Percentiles rank a stretch among this genome's conserved stretches.
These are phyloP conservation scores for Picochlorum sp. DNA, from an alignment of 139 green algal genomes.

Conservation along the genomic window DNA sequence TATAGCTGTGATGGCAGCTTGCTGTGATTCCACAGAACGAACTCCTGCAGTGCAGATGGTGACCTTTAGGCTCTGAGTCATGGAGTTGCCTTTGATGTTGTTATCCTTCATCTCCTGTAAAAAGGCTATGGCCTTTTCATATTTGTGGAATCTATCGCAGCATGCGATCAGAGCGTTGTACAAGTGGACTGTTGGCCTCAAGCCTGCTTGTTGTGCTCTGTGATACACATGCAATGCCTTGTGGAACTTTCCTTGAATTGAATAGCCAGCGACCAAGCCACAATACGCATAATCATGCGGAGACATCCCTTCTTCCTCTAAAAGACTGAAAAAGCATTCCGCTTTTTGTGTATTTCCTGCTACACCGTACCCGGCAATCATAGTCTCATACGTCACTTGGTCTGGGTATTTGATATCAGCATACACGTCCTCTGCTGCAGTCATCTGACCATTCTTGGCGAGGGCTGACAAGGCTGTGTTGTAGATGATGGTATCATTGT, in stretches of 20 bases:
- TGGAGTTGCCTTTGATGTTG: slow-evolving; percentile 16
- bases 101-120: slow-evolving; percentile 23
- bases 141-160: slow-evolving; percentile 57
- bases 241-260: slow-evolving; percentile 47
- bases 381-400: slow-evolving; percentile 59
- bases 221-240: slow-evolving; percentile 39
- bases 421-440: slow-evolving; percentile 58
- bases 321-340: slow-evolving; percentile 39
- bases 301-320: slow-evolving; percentile 17
- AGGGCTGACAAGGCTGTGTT: slow-evolving; percentile 73
- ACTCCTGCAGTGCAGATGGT: slow-evolving; percentile 55
- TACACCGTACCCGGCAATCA: slow-evolving; percentile 71
- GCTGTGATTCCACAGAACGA: slow-evolving; percentile 55
- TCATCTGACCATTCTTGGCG: slow-evolving; percentile 55
- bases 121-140: slow-evolving; percentile 45
- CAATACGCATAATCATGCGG: slow-evolving; percentile 72
- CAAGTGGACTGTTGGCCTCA: slow-evolving; percentile 51
- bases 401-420: slow-evolving; percentile 40
- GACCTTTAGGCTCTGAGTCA: slow-evolving; percentile 47
- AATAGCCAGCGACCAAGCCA: slow-evolving; percentile 64
- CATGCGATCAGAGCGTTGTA: slow-evolving; percentile 82
- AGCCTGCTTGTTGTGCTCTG: slow-evolving; percentile 29
- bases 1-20: slow-evolving; percentile 59
- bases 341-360: slow-evolving; percentile 40
- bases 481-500: slow-evolving; percentile 61